Conservation (phyloP, 2,329 filamentous ascomycete genomes). For the Sporothrix schenckii region DNA sequence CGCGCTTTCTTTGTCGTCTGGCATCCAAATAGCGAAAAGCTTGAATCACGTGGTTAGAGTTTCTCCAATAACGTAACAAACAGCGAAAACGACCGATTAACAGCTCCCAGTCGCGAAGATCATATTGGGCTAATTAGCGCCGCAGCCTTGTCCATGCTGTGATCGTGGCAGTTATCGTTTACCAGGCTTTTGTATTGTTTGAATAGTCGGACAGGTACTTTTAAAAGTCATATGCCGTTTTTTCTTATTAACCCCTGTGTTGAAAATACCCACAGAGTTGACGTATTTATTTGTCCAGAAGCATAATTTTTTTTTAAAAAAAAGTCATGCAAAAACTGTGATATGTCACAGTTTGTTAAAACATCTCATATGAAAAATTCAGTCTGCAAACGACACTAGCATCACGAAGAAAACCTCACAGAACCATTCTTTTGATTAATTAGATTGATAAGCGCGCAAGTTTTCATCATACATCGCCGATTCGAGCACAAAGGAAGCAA, state of each 20-base stretch:
- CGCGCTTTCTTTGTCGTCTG: neutral
- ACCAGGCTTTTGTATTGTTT: too few species aligned
- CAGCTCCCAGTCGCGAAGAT: too few species aligned
- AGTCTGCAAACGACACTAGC: neutral
- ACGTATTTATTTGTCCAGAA: too few species aligned
- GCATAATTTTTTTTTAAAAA: too few species aligned
- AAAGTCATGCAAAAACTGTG: too few species aligned
- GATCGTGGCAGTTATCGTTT: too few species aligned
- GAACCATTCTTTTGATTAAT: constrained; percentile 3
- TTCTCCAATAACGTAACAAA: neutral
- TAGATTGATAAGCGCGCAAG: neutral
- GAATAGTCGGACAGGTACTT: neutral
- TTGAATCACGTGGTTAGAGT: neutral
- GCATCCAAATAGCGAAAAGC: neutral
- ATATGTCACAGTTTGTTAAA: too few species aligned
- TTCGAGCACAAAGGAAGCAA: neutral
- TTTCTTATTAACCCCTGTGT: too few species aligned
- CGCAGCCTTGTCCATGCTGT: neutral
- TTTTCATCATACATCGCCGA: neutral
- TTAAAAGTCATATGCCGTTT: neutral
- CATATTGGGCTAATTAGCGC: neutral
- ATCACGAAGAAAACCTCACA: neutral
- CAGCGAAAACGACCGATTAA: neutral
- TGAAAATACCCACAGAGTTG: too few species aligned
- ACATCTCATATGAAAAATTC: neutral